A percentile compares a stretch with the other conserved stretches of the same genome.
Conservation (phyloP, 2,329 filamentous ascomycete genomes). For the Plenodomus lindquistii region DNA sequence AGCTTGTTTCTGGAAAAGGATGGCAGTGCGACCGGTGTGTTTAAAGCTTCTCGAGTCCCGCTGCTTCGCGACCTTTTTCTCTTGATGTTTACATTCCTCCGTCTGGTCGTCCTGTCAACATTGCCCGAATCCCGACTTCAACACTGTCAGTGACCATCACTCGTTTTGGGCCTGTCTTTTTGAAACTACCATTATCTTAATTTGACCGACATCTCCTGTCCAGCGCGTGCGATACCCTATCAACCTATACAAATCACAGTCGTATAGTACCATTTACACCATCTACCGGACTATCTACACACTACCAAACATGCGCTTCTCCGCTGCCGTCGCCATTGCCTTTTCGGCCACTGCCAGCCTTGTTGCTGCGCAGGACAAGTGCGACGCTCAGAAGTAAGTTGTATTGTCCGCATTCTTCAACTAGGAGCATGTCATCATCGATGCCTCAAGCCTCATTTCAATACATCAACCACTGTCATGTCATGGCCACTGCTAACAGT, state of each 20-base stretch:
- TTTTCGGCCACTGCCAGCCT: slow-evolving; percentile 41
- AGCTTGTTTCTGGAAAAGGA: background rate
- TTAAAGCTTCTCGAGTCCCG: background rate
- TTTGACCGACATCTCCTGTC: background rate
- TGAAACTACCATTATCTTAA: background rate
- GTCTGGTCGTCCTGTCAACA: background rate
- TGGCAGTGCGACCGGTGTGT: background rate
- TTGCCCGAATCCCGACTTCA: background rate
- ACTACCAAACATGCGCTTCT: slow-evolving; percentile 39
- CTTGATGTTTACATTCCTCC: background rate
- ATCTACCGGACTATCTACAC: background rate
- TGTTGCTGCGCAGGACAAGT: slow-evolving; percentile 45
- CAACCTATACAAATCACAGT: no score
- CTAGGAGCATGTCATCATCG: no score
- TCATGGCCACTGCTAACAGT: no score
- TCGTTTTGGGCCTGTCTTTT: background rate
- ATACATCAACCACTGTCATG: background rate
- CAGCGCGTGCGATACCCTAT: no score
- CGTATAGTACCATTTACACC: background rate
- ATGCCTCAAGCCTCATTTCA: background rate
- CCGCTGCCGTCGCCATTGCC: slow-evolving; percentile 29
- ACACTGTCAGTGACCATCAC: background rate
- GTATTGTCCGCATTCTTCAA: no score
- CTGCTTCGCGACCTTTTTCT: background rate
- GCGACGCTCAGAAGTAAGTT: slow-evolving; percentile 46